Percentiles rank a stretch among this genome's conserved stretches.
Conservation (phyloP, 2,329 filamentous ascomycete genomes). For the Epichloe elymi region DNA sequence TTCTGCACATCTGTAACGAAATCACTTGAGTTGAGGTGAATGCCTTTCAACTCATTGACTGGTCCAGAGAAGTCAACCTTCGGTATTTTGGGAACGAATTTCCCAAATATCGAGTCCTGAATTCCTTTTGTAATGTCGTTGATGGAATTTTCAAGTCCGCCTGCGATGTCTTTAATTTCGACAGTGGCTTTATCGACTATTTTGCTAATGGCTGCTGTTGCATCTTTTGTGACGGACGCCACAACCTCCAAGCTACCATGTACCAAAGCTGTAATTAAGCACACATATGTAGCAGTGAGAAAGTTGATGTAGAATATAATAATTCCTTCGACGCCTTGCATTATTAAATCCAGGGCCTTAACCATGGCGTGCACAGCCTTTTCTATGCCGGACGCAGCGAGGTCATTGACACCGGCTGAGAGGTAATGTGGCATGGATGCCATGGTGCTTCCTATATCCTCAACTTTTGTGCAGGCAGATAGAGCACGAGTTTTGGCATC, state of each 20-base stretch:
- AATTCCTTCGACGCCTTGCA: conserved; percentile 76
- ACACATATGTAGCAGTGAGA: conserved; percentile 79
- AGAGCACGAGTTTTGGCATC: conserved; percentile 72
- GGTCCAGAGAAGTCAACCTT: conserved; percentile 51
- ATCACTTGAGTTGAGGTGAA: conserved; percentile 53
- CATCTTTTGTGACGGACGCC: conserved; percentile 37
- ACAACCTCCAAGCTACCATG: conserved; percentile 64
- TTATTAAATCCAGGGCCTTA: conserved; percentile 60
- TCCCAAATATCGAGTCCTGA: conserved; percentile 33
- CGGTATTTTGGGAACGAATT: conserved; percentile 32
- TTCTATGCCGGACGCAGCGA: conserved; percentile 70
- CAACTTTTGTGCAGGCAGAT: conserved; percentile 80
- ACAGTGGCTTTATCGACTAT: conserved; percentile 44
- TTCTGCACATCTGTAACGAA: conserved; percentile 57
- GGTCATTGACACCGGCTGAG: conserved; percentile 72
- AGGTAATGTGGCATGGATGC: conserved; percentile 97
- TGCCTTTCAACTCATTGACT: conserved; percentile 52
- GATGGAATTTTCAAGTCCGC: conserved; percentile 33
- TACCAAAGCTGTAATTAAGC: conserved; percentile 73
- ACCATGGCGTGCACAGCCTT: conserved; percentile 70
- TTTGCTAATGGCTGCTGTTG: conserved; percentile 33
- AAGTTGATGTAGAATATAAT: conserved; percentile 89
- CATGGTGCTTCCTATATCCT: conserved; percentile 87
- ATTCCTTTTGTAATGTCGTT: conserved; percentile 33
- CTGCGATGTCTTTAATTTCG: conserved; percentile 43